Conservation (phyloP, 192 early-diverging fungal genomes). For the Coemansia sp. region DNA sequence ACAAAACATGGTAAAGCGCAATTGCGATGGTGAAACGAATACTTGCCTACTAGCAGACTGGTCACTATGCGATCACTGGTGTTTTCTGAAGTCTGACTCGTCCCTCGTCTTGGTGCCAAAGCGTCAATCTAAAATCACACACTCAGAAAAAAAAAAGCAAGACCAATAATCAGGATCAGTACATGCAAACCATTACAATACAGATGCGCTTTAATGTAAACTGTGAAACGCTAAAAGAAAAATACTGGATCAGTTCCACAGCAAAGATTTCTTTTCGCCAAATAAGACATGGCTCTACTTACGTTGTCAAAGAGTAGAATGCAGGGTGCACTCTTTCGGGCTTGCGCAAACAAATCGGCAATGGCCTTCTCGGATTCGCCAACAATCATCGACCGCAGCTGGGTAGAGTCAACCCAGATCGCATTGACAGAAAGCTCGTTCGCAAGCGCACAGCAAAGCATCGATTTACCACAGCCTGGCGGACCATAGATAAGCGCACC, state of each 20-base stretch:
- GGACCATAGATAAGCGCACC: slow-evolving; percentile 89
- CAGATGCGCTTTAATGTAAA: too few species aligned
- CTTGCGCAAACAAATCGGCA: slow-evolving; percentile 80
- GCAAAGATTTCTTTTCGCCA: too few species aligned
- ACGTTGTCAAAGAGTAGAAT: slow-evolving; percentile 91
- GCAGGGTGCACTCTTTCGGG: slow-evolving; percentile 80
- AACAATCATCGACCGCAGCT: slow-evolving; percentile 89
- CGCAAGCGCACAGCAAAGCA: slow-evolving; percentile 82
- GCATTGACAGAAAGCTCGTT: slow-evolving; percentile 78
- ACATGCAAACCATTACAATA: too few species aligned
- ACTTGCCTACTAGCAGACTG: slow-evolving; percentile 65
- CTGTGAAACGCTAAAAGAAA: too few species aligned
- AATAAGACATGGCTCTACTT: slow-evolving; percentile 5
- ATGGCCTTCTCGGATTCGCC: slow-evolving; percentile 91
- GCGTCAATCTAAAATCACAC: slow-evolving; percentile 69
- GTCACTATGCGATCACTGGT: slow-evolving; percentile 89
- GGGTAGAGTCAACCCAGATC: slow-evolving; percentile 83
- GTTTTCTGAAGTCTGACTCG: slow-evolving; percentile 71
- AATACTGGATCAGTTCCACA: too few species aligned
- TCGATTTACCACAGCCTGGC: slow-evolving; percentile 88
- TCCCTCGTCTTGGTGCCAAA: slow-evolving; percentile 74
- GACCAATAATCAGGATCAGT: not conserved
- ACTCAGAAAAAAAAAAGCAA: not conserved
- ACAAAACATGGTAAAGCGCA: not conserved
- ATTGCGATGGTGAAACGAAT: not conserved